Evolutionary conservation across 2,329 filamentous ascomycete genomes (phyloP).

Genomic region (Cercospora janseana): DNA sequence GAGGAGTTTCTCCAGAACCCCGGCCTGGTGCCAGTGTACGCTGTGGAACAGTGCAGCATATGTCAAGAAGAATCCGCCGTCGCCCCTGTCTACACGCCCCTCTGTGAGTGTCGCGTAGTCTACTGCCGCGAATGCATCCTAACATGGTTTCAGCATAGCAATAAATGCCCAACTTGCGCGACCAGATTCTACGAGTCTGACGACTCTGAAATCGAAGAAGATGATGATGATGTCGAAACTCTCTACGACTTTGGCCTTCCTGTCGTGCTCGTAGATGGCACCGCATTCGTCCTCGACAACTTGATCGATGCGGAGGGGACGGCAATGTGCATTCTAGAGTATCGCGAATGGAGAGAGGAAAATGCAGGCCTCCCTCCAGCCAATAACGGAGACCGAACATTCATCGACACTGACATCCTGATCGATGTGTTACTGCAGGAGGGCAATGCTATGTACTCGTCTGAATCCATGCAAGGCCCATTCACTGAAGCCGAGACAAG

Average conservation of each 20-base stretch:
- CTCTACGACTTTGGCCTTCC: neutral
- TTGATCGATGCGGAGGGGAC: too few species aligned
- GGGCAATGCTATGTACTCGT: neutral
- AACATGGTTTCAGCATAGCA: neutral
- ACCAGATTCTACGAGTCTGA: neutral
- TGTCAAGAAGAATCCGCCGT: neutral
- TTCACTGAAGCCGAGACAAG: neutral
- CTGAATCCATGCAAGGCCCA: neutral
- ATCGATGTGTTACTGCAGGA: too few species aligned
- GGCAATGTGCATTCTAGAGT: too few species aligned
- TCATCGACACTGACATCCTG: too few species aligned
- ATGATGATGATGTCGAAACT: neutral
- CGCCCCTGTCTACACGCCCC: too few species aligned
- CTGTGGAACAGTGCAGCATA: neutral
- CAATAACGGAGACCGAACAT: too few species aligned
- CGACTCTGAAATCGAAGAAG: too few species aligned
- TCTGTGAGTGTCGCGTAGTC: neutral
- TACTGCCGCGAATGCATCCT: neutral
- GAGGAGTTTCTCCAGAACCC: neutral
- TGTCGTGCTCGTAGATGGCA: neutral
- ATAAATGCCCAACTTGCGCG: neutral
- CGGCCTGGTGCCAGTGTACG: neutral
- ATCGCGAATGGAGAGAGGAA: too few species aligned
- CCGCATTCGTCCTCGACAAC: neutral
- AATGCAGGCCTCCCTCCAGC: too few species aligned